Evolutionary conservation across 345 rosid species (phyloP).

Genomic region (Kandelia obovata): DNA sequence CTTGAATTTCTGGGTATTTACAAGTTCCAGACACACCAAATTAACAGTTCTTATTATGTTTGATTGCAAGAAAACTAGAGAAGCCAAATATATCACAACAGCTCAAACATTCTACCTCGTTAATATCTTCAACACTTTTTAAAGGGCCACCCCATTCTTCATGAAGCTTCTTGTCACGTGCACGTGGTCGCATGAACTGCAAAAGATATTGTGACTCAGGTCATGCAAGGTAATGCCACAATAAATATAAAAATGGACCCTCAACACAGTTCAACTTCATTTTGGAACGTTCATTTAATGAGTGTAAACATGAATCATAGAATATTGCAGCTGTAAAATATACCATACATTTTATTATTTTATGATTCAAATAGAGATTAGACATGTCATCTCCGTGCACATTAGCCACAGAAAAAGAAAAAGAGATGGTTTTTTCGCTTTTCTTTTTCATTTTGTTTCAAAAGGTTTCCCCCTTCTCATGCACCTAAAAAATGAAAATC

Average conservation of each 20-base stretch:
- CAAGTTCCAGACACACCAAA: constrained; percentile 13
- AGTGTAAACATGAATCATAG: too few species aligned
- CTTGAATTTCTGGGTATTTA: constrained; percentile 67
- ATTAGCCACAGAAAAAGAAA: too few species aligned
- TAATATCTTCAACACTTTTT: constrained; percentile 67
- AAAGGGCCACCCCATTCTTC: constrained; percentile 82
- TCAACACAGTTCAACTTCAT: not conserved
- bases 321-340: too few species aligned
- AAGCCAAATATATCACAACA: not conserved
- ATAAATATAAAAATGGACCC: not conserved
- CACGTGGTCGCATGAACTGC: constrained; percentile 77
- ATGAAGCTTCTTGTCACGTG: constrained; percentile 85
- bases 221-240: constrained; percentile 5
- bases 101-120: constrained; percentile 48
- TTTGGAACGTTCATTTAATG: too few species aligned
- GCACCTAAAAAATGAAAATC: too few species aligned
- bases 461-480: too few species aligned
- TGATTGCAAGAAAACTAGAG: not conserved
- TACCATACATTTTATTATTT: too few species aligned
- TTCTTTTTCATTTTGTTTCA: too few species aligned
- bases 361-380: too few species aligned
- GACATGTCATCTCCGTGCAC: too few species aligned
- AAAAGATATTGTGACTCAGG: constrained; percentile 8
- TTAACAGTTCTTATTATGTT: constrained; percentile 15
- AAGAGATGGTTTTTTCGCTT: too few species aligned